These are phyloP conservation scores for Phytopythium sindhum DNA, from an alignment of 352 stramenopile genomes.

Conservation along the genomic window DNA sequence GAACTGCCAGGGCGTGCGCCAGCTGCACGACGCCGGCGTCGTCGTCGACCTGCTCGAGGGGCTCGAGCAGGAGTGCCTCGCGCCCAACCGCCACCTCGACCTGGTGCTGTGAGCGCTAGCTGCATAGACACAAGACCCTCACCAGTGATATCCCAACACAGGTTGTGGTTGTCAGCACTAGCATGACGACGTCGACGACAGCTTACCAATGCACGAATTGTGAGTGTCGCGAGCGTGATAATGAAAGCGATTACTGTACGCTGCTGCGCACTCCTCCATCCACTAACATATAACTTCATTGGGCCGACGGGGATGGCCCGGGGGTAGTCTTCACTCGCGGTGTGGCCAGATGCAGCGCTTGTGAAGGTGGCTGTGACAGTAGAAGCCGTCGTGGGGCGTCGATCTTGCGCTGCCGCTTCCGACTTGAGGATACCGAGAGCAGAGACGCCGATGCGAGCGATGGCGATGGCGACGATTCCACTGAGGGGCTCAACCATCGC, in stretches of 20 bases:
- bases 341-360: not conserved
- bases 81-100: constrained; percentile 68
- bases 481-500: constrained; percentile 7
- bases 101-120: constrained; percentile 39
- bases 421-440: constrained; percentile 5
- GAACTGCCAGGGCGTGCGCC: constrained; percentile 64
- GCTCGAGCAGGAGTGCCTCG: constrained; percentile 72
- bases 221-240: not conserved
- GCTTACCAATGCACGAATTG: not conserved
- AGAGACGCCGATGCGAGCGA: constrained; percentile 11
- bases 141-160: not conserved
- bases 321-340: not conserved
- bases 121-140: too few species aligned
- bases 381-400: constrained; percentile 30
- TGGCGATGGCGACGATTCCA: constrained; percentile 16
- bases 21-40: constrained; percentile 68
- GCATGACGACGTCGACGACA: too few species aligned
- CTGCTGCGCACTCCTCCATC: not conserved
- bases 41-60: constrained; percentile 66
- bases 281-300: not conserved
- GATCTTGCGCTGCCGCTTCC: constrained; percentile 46
- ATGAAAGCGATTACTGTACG: not conserved
- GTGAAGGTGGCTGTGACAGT: not conserved
- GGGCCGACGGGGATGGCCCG: not conserved
- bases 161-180: not conserved